Conservation (phyloP, 2,329 filamentous ascomycete genomes). For the Mycosphaerella arachidis region DNA sequence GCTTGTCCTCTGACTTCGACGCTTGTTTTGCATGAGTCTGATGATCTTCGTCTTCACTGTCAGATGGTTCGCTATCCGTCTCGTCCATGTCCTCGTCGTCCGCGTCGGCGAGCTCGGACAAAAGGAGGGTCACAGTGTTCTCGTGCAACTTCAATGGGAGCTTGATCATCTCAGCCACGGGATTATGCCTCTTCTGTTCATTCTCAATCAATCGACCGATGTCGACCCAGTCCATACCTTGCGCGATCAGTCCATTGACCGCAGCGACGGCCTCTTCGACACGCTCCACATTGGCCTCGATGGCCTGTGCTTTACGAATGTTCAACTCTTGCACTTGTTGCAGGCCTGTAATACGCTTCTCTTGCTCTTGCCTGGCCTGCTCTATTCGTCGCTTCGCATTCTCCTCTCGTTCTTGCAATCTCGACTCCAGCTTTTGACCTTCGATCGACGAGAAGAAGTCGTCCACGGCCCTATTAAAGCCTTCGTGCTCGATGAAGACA, state of each 20-base stretch:
- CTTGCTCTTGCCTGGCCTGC: slow-evolving; percentile 76
- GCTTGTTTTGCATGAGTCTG: slow-evolving; percentile 22
- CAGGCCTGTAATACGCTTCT: slow-evolving; percentile 76
- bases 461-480: slow-evolving; percentile 90
- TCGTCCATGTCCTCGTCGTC: slow-evolving; percentile 58
- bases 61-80: slow-evolving; percentile 61
- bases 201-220: slow-evolving; percentile 83
- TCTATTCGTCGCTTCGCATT: slow-evolving; percentile 79
- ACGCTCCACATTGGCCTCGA: slow-evolving; percentile 83
- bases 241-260: slow-evolving; percentile 82
- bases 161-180: slow-evolving; percentile 81
- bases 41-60: slow-evolving; percentile 57
- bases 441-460: slow-evolving; percentile 97
- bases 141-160: slow-evolving; percentile 85
- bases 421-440: slow-evolving; percentile 83
- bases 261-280: slow-evolving; percentile 91
- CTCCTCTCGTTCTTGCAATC: slow-evolving; percentile 74
- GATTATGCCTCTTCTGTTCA: slow-evolving; percentile 74
- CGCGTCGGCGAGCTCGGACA: slow-evolving; percentile 65
- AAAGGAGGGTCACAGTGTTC: slow-evolving; percentile 74
- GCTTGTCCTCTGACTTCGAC: slow-evolving; percentile 36
- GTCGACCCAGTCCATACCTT: slow-evolving; percentile 97
- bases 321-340: slow-evolving; percentile 79
- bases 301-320: slow-evolving; percentile 79
- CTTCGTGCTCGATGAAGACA: slow-evolving; percentile 70